phyloP scores from a whole-genome alignment of 306 rosid species.

The Cercis canadensis region DNA sequence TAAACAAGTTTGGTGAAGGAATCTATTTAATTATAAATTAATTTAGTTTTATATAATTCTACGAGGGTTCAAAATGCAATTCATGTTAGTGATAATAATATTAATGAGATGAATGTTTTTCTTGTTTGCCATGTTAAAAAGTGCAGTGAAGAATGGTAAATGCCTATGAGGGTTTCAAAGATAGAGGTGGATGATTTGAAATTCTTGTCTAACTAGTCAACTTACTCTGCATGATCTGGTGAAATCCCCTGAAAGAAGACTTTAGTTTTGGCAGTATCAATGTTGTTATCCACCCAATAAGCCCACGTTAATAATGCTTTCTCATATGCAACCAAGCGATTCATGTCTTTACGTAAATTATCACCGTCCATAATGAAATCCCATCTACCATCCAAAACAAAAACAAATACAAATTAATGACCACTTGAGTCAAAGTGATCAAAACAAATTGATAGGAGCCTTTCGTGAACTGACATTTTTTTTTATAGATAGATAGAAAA shows the following conservation, averaged over 20 bases:
- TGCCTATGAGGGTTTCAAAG: no score
- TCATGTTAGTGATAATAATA: no score
- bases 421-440: no score
- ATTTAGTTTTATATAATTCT: no score
- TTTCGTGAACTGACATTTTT: no score
- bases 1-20: no score
- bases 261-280: slow-evolving; percentile 31
- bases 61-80: no score
- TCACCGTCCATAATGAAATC: slow-evolving; percentile 37
- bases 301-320: slow-evolving; percentile 43
- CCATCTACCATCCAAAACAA: slow-evolving; percentile 37
- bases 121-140: neutral
- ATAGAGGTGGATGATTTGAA: no score
- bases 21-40: no score
- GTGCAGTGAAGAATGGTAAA: neutral
- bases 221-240: slow-evolving; percentile 45
- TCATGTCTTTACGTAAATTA: slow-evolving; percentile 26
- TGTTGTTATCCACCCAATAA: slow-evolving; percentile 39
- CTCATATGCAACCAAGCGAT: slow-evolving; percentile 44
- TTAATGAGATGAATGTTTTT: neutral
- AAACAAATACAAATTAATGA: neutral
- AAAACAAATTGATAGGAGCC: no score
- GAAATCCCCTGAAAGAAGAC: slow-evolving; percentile 46
- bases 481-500: no score
- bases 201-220: neutral